Percentiles rank a stretch among this genome's conserved stretches.
Conservation (phyloP, 768 basidiomycete species). For the Tricholoma sp. region DNA sequence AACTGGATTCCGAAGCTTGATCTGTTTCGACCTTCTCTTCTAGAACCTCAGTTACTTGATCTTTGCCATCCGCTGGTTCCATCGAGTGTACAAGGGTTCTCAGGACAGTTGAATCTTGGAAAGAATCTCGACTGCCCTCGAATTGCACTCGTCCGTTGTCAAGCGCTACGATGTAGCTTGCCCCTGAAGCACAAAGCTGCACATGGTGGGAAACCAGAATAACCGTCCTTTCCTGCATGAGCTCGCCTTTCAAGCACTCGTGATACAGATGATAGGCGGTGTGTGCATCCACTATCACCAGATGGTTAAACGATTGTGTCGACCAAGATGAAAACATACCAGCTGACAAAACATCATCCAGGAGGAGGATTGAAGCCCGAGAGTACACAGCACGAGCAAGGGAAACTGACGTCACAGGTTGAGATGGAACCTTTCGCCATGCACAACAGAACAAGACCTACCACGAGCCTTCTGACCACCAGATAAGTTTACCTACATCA, state of each 20-base stretch:
- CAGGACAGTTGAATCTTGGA: conserved; percentile 65
- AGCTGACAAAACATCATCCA: conserved; percentile 76
- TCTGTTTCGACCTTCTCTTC: conserved; percentile 21
- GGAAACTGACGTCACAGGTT: conserved; percentile 40
- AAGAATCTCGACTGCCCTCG: conserved; percentile 59
- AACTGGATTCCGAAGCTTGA: conserved; percentile 25
- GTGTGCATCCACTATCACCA: conserved; percentile 73
- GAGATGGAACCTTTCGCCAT: not conserved
- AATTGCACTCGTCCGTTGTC: conserved; percentile 77
- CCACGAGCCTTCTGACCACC: conserved; percentile 69
- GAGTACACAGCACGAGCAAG: conserved; percentile 88
- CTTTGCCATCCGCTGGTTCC: conserved; percentile 21
- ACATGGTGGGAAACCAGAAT: conserved; percentile 96
- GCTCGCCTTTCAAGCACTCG: conserved; percentile 77
- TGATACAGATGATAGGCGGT: conserved; percentile 86
- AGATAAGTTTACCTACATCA: conserved; percentile 41
- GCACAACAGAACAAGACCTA: conserved; percentile 27
- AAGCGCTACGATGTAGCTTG: conserved; percentile 76
- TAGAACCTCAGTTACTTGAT: conserved; percentile 32
- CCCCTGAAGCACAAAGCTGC: conserved; percentile 77
- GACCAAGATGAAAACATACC: conserved; percentile 24
- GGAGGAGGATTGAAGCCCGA: conserved; percentile 70
- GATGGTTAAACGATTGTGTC: conserved; percentile 1
- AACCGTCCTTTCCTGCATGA: conserved; percentile 77
- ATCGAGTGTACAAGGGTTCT: conserved; percentile 60